These are phyloP conservation scores for grape (Vitis vinifera) DNA, from an alignment of 164 flowering plant genomes.

Conservation along the genomic window ASM3070453v1 NC_081809.1:5413001-5413500, in stretches of 20 bases:
- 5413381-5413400: neutral
- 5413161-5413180: conserved; percentile 23
- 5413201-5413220: conserved; percentile 19
- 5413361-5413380: neutral
- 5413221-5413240: conserved; percentile 30
- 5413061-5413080: conserved; percentile 90
- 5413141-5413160: conserved; percentile 43
- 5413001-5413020: conserved; percentile 90
- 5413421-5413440: too few species aligned
- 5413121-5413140: conserved; percentile 37
- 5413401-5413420: neutral
- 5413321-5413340: neutral
- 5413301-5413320: conserved; percentile 14
- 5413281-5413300: conserved; percentile 42
- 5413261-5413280: conserved; percentile 30
- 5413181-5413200: conserved; percentile 37
- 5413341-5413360: neutral
- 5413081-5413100: conserved; percentile 65
- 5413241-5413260: conserved; percentile 21
- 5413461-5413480: too few species aligned
- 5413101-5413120: conserved; percentile 45
- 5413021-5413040: conserved; percentile 92
- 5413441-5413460: too few species aligned
- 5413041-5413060: conserved; percentile 79
- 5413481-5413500: too few species aligned